These are phyloP conservation scores for Coprinellus micaceus DNA, from an alignment of 768 basidiomycete genomes.

Conservation along the genomic window DNA sequence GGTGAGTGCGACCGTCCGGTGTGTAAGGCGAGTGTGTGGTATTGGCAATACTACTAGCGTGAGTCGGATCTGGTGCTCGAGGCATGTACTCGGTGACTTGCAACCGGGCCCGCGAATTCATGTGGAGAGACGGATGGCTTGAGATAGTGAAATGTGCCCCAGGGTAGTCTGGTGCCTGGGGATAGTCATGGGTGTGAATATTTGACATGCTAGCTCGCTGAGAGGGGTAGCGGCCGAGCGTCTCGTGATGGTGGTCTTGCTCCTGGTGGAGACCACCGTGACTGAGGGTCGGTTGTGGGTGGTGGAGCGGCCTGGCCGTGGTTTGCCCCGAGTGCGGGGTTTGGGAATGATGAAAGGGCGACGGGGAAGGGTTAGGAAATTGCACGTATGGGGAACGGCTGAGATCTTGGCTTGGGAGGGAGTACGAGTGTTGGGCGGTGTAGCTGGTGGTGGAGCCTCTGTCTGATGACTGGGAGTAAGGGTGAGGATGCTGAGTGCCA, in stretches of 20 bases:
- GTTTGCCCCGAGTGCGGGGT: background rate
- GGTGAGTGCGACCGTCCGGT: background rate
- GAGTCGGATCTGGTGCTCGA: background rate
- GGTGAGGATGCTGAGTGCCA: background rate
- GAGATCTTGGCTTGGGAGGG: slow-evolving; percentile 6
- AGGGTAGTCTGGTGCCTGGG: background rate
- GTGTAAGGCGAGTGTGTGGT: background rate
- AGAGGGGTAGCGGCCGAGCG: background rate
- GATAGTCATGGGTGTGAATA: background rate
- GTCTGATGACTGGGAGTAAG: background rate
- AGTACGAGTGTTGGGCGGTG: background rate
- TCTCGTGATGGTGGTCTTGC: background rate
- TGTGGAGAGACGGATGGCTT: background rate
- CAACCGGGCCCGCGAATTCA: background rate
- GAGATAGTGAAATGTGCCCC: background rate
- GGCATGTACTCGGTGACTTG: background rate
- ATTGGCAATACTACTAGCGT: background rate
- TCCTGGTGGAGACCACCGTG: background rate
- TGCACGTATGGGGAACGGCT: background rate
- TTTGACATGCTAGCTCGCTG: background rate
- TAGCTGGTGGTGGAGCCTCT: background rate
- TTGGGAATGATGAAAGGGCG: background rate
- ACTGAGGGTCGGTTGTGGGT: background rate
- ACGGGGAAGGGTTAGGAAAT: background rate
- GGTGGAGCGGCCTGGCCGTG: background rate